Base-by-base conservation (phyloP, 2,329 filamentous ascomycete genomes). In the Aspergillus sp. region DNA sequence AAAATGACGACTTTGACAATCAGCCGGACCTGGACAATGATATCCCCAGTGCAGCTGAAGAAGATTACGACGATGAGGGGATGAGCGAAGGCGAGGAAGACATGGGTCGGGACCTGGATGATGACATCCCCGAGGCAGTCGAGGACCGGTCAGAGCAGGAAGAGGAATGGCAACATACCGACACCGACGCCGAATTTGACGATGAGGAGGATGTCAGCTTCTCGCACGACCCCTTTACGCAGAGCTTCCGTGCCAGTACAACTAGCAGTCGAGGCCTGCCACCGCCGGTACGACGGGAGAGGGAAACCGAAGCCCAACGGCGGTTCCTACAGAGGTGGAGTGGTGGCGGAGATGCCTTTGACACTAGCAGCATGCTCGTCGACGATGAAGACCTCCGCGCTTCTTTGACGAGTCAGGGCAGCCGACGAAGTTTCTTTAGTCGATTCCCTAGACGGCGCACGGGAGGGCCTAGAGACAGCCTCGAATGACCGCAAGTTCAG, bases 161-260 rank as follows among this genome's bases (percentile, higher is more conserved):
- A 23, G 81, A 78, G 25, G 84, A 85, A 66, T 92, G 91, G 77
- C 89, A 92, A 78, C 89, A 92, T 71, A 92, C 90, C 8, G 90
- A 92, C 75, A 89, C 88, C 2, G 89, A 91, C 65, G 88, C 82
- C 8, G 87, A 88, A 54, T 83, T 81, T 62, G 78, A 78, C 52
- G 77, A 79, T 8, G 75, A 80, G 8, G 74, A 77, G 15, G 74
- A 76, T 32, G 69, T 71, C 19, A 68, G 66, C 52, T 64, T 71
- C 38, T 52, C 65, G 3, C 68, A 66, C 17, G 65, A 68, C 41
- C 69, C 66, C 5, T 71, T 72, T 32, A 58, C 65, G 4, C 66
- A 70, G 56, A 68, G 69, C 27, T 68, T 74, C 49, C 71, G 70
- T 36, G 74, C 70, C 19, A 76, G 73, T 62, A 75, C 71, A 13